These are phyloP conservation scores for Ziziphus jujuba DNA, from an alignment of 306 rosid genomes.

Conservation along the genomic window DNA sequence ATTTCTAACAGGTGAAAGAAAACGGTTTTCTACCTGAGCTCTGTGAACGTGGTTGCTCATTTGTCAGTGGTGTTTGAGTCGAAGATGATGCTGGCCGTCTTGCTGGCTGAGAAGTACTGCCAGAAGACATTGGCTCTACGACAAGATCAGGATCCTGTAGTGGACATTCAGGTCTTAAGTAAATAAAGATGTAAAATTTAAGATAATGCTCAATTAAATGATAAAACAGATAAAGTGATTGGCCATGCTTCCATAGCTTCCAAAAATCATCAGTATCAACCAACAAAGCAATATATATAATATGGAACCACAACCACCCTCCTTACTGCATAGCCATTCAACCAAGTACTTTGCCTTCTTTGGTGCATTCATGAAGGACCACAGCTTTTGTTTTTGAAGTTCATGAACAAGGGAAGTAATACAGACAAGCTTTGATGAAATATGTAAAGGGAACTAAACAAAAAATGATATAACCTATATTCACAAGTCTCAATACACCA, in stretches of 20 bases:
- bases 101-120: constrained; percentile 62
- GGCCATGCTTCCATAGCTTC: neutral
- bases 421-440: neutral
- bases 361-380: neutral
- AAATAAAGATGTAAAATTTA: constrained; percentile 6
- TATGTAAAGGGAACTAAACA: neutral
- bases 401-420: neutral
- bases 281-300: neutral
- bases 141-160: constrained; percentile 80
- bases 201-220: neutral
- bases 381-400: neutral
- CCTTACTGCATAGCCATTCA: no score
- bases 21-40: constrained; percentile 50
- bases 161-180: constrained; percentile 21
- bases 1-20: neutral
- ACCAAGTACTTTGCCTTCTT: neutral
- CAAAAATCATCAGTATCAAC: constrained; percentile 1
- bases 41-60: constrained; percentile 52
- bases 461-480: neutral
- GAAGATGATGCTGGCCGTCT: constrained; percentile 54
- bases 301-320: neutral
- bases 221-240: neutral
- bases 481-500: neutral
- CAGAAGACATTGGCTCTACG: constrained; percentile 67
- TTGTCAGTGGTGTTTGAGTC: constrained; percentile 39